phyloP scores from a whole-genome alignment of 768 basidiomycete species.

The Pleurotus tuber-regium region DNA sequence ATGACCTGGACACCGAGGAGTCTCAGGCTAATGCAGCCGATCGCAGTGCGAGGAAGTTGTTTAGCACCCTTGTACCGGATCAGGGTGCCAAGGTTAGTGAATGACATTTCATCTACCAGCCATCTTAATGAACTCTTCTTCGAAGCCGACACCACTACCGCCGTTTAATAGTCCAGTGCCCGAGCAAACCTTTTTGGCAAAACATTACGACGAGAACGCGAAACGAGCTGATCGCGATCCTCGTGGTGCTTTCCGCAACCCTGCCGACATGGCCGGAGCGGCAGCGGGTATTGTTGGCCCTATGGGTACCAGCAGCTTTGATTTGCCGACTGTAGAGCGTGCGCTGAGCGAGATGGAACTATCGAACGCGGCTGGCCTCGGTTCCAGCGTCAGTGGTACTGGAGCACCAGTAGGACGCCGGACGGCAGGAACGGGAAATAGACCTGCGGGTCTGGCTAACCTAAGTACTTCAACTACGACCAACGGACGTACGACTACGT shows the following conservation, averaged over 20 bases:
- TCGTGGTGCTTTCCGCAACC: constrained; percentile 81
- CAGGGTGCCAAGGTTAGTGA: constrained; percentile 65
- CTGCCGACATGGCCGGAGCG: constrained; percentile 53
- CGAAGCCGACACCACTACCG: constrained; percentile 62
- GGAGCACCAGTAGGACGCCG: constrained; percentile 23
- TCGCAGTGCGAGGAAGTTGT: constrained; percentile 69
- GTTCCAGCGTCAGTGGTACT: constrained; percentile 22
- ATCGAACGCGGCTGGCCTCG: constrained; percentile 28
- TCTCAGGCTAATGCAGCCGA: constrained; percentile 34
- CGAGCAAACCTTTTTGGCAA: constrained; percentile 88
- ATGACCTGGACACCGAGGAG: constrained; percentile 55
- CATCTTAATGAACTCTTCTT: constrained; percentile 4
- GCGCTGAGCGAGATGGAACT: constrained; percentile 89
- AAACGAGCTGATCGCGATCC: constrained; percentile 91
- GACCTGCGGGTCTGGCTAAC: constrained; percentile 37
- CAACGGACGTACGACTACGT: constrained; percentile 27
- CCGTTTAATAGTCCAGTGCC: constrained; percentile 79
- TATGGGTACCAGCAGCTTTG: constrained; percentile 83
- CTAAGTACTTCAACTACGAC: constrained; percentile 32
- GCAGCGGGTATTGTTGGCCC: constrained; percentile 88
- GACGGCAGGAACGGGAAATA: constrained; percentile 28
- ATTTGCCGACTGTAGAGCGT: constrained; percentile 82
- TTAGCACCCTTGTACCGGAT: constrained; percentile 70
- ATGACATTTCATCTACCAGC: neutral
- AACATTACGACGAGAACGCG: constrained; percentile 88